Percentiles rank a stretch among this genome's conserved stretches.
phyloP scores from a whole-genome alignment of 129 eudicot genomes.

The Rutidosis leptorrhynchoides region DNA sequence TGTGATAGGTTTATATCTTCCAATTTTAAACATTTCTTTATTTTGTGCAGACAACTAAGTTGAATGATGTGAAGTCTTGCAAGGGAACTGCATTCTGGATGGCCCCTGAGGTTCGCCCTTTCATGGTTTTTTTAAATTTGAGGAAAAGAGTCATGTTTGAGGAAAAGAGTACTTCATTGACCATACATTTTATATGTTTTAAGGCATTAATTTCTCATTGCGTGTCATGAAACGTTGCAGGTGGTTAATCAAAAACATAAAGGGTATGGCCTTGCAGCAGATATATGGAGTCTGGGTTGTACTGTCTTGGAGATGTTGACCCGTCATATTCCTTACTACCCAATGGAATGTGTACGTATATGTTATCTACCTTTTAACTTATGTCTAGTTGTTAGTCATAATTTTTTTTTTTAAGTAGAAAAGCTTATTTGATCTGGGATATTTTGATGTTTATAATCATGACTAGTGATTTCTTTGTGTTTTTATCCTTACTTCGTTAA shows the following conservation, averaged over 20 bases:
- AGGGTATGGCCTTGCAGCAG: conserved; percentile 92
- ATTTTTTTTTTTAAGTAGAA: no score
- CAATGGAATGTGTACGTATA: conserved; percentile 66
- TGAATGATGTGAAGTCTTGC: conserved; percentile 89
- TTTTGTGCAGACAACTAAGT: conserved; percentile 59
- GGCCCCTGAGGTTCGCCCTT: conserved; percentile 95
- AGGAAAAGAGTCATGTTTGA: background rate
- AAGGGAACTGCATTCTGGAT: conserved; percentile 95
- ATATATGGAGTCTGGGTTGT: conserved; percentile 99
- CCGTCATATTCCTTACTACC: conserved; percentile 62
- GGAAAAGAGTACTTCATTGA: background rate
- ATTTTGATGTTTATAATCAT: background rate
- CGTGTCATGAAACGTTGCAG: conserved; percentile 35
- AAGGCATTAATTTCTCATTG: background rate
- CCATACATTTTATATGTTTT: background rate
- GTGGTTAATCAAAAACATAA: conserved; percentile 55
- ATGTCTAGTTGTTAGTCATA: background rate
- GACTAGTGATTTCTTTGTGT: background rate
- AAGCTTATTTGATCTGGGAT: background rate
- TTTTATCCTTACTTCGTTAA: background rate
- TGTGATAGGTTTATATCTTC: background rate
- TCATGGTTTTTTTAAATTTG: background rate
- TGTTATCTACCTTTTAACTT: conserved; percentile 4
- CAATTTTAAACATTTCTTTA: conserved; percentile 11
- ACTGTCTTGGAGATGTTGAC: conserved; percentile 97